Evolutionary conservation across 2,329 filamentous ascomycete genomes (phyloP).

Genomic region (Drechslerella dactyloides): DNA sequence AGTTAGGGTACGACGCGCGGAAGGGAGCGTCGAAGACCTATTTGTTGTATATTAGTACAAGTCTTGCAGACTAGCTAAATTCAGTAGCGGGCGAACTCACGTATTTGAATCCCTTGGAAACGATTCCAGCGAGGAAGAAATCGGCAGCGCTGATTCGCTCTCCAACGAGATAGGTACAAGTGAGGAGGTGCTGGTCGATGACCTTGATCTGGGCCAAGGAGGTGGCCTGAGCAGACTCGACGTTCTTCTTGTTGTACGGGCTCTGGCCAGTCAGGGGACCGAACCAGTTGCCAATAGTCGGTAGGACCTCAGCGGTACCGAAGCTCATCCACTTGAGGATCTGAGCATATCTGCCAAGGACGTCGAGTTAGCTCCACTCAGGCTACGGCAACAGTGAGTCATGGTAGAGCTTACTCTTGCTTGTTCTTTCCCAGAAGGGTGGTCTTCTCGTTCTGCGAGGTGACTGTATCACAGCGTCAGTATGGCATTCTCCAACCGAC

Average conservation of each 20-base stretch:
- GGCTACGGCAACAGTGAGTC: background rate
- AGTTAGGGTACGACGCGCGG: constrained; percentile 80
- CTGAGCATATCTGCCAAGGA: constrained; percentile 73
- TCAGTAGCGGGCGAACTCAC: constrained; percentile 56
- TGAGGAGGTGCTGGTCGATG: constrained; percentile 83
- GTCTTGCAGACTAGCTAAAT: background rate
- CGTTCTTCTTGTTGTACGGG: constrained; percentile 97
- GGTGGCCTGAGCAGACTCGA: constrained; percentile 77
- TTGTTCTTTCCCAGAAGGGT: constrained; percentile 99
- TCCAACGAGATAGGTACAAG: constrained; percentile 96
- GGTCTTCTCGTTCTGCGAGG: constrained; percentile 99
- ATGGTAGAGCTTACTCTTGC: constrained; percentile 76
- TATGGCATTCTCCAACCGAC: constrained; percentile 5
- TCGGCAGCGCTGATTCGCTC: constrained; percentile 98
- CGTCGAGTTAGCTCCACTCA: constrained; percentile 53
- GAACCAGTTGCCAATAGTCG: constrained; percentile 78
- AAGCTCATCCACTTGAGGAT: constrained; percentile 99
- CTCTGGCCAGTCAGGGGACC: constrained; percentile 79
- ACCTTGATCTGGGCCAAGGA: constrained; percentile 72
- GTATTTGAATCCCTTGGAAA: constrained; percentile 87
- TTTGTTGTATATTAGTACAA: constrained; percentile 8
- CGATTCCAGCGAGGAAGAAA: constrained; percentile 78
- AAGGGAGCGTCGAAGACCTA: constrained; percentile 84
- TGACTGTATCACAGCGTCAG: constrained; percentile 67
- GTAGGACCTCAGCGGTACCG: constrained; percentile 86